Conservation (phyloP, 2,329 filamentous ascomycete genomes). For the Lasiodiplodia theobromae region DNA sequence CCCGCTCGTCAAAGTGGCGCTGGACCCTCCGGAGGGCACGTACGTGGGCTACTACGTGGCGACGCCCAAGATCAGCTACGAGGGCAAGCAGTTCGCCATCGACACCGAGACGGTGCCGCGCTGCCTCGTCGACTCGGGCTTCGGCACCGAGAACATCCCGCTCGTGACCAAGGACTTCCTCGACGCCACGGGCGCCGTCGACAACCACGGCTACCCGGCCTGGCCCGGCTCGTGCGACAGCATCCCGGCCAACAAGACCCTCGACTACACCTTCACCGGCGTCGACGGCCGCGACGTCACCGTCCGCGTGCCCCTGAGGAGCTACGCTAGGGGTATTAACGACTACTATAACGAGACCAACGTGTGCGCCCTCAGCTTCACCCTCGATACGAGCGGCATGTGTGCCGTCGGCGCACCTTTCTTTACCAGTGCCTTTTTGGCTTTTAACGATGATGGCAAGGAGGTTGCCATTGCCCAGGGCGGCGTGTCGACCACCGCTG, state of each 20-base stretch:
- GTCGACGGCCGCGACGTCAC: constrained; percentile 30
- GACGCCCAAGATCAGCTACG: neutral
- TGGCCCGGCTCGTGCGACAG: constrained; percentile 10
- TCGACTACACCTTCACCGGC: constrained; percentile 22
- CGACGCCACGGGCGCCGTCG: constrained; percentile 35
- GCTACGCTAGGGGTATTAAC: constrained; percentile 16
- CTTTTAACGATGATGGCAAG: constrained; percentile 42
- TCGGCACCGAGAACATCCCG: constrained; percentile 37
- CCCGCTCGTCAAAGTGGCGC: constrained; percentile 40
- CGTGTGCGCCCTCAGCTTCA: constrained; percentile 32
- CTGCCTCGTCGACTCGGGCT: constrained; percentile 46
- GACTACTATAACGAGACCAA: constrained; percentile 18
- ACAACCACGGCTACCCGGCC: constrained; percentile 9
- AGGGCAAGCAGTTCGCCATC: neutral
- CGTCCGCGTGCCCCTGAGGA: constrained; percentile 15
- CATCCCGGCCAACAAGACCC: constrained; percentile 9
- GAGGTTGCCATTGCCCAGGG: constrained; percentile 46
- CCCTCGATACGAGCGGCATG: constrained; percentile 32
- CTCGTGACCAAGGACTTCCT: constrained; percentile 33
- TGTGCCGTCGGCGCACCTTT: constrained; percentile 42
- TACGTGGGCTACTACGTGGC: constrained; percentile 17
- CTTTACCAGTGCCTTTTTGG: constrained; percentile 41
- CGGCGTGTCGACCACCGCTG: constrained; percentile 31
- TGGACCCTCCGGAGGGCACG: constrained; percentile 31
- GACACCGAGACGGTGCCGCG: neutral